Conservation (phyloP, 2,329 filamentous ascomycete genomes). For the Aspergillus pseudoviridinutans region DNA sequence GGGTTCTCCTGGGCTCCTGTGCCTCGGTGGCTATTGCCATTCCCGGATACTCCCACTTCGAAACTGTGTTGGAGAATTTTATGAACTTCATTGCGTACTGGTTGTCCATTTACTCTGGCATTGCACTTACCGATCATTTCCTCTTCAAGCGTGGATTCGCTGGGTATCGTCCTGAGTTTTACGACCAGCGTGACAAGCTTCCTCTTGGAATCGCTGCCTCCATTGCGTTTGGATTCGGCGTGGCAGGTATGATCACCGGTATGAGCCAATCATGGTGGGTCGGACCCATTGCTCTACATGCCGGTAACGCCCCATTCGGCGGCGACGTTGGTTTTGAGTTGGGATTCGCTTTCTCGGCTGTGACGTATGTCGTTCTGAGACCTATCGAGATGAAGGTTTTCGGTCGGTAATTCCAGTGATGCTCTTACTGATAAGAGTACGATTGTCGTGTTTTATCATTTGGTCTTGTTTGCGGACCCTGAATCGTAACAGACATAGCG, state of each 20-base stretch:
- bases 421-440: constrained; percentile 1
- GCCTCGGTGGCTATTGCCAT: constrained; percentile 67
- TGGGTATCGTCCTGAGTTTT: constrained; percentile 58
- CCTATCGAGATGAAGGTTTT: constrained; percentile 46
- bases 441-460: not conserved
- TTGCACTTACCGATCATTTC: constrained; percentile 64
- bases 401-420: constrained; percentile 30
- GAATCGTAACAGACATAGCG: not conserved
- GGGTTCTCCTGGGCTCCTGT: constrained; percentile 59
- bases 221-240: constrained; percentile 59
- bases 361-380: constrained; percentile 51
- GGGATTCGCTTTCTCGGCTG: constrained; percentile 57
- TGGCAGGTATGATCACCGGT: constrained; percentile 63
- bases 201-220: constrained; percentile 63
- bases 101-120: constrained; percentile 68
- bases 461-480: not conserved
- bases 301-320: constrained; percentile 44
- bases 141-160: constrained; percentile 60
- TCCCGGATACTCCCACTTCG: constrained; percentile 64
- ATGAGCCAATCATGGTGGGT: constrained; percentile 69
- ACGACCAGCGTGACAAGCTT: constrained; percentile 55
- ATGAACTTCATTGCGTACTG: constrained; percentile 68
- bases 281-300: constrained; percentile 62
- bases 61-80: constrained; percentile 63
- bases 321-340: constrained; percentile 64